Evolutionary conservation across 768 basidiomycete genomes (phyloP), one percentile per base, ranked within the genome.

Genomic region (Gyrodon lividus): DNA sequence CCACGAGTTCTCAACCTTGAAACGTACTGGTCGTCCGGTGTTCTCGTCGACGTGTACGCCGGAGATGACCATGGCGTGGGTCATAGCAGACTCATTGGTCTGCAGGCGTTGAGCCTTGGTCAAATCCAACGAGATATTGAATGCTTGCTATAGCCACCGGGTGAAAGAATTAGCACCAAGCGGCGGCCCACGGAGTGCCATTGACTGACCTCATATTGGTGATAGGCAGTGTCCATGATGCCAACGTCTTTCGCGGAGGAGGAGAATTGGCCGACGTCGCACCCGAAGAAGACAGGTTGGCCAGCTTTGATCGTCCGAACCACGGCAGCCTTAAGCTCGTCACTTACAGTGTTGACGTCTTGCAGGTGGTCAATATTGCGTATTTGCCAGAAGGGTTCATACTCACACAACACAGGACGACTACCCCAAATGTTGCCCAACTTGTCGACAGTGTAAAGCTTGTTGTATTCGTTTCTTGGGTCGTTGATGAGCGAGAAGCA

Each of bases 1-100:
- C 96, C 96, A 98, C 3, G 86, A 89, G 74, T 98, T 98, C 77
- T 98, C 96, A 17, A 98, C 91, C 71, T 92, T 92, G 80, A 92
- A 98, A n/a, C 92, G 80, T 17, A 95, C 70, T 0, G 93, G 86
- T 51, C 80, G 82, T 46, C 91, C 92, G 2, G 68, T 65, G 48
- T 67, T 72, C 12, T 73, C 69, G 62, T 95, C 93, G 43, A 97
- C 73, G 64, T 98, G 95, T 16, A 95, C 95, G 16, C 82, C 95
- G 16, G 89, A 86, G 66, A 98, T 95, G 38, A 96, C 92, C 56
- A 69, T 69, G 3, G 92, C 92, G 66, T 98, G 95, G 1, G 94
- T 98, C 94, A 97, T 96, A 28, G 86, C 68, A 0, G 88, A 90
- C 61, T 98, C 94, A 47, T 83, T 82, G 17, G 85, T 84, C 61